phyloP scores from a whole-genome alignment of 208 protist species.

The Herpetomonas muscarum region DNA sequence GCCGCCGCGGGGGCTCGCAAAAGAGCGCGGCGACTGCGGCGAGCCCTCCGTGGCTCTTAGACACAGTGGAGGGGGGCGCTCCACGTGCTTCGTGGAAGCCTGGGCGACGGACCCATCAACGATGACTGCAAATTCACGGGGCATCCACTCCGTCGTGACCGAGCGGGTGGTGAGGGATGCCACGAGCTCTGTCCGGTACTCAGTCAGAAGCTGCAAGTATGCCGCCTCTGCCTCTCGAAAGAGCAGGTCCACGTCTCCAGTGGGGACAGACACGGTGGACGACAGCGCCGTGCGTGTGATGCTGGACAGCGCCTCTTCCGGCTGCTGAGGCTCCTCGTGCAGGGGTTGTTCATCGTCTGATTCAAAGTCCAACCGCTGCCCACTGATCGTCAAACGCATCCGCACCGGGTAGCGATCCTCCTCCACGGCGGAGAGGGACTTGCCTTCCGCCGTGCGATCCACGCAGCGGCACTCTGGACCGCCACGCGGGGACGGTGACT shows the following conservation, averaged over 20 bases:
- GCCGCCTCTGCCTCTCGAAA: no score
- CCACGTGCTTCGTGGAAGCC: no score
- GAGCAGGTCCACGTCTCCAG: no score
- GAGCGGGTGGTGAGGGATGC: no score
- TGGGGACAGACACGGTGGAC: no score
- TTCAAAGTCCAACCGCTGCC: neutral
- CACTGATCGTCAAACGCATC: neutral
- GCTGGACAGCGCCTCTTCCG: neutral
- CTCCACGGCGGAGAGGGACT: neutral
- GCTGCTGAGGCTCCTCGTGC: neutral
- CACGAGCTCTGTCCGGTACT: no score
- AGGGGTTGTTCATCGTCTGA: neutral
- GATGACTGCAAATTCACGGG: no score
- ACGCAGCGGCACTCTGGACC: neutral
- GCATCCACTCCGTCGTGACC: no score
- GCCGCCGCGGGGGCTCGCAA: neutral
- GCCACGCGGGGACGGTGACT: neutral
- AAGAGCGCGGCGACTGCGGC: neutral
- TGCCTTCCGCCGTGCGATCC: neutral
- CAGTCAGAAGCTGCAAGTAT: no score
- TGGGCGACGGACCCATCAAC: no score
- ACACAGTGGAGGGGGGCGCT: neutral
- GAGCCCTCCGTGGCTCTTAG: neutral
- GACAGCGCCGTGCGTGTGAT: neutral
- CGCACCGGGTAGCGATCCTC: neutral